Conservation (phyloP, 2,329 filamentous ascomycete species). For the Didymella segeticola region DNA sequence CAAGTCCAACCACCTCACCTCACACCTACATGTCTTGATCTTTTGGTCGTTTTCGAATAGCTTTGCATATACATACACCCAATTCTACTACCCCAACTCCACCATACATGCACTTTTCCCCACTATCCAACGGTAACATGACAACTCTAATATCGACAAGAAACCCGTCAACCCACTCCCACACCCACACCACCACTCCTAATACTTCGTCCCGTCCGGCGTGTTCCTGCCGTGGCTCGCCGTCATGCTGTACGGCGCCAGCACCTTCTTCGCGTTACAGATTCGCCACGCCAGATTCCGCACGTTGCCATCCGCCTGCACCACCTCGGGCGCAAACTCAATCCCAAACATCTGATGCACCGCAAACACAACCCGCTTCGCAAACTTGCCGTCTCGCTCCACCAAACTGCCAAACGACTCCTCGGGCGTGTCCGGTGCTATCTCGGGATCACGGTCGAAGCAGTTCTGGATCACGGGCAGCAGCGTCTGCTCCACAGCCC, state of each 20-base stretch:
- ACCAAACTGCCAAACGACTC: conserved; percentile 86
- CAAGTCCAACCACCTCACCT: no score
- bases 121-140: background rate
- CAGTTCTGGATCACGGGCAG: conserved; percentile 89
- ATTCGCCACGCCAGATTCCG: conserved; percentile 92
- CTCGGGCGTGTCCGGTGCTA: conserved; percentile 79
- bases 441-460: conserved; percentile 88
- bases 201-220: conserved; percentile 26
- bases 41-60: background rate
- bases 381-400: conserved; percentile 86
- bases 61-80: background rate
- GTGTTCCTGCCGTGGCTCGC: conserved; percentile 51
- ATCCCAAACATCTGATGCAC: conserved; percentile 96
- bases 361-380: conserved; percentile 88
- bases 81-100: background rate
- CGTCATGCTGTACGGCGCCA: conserved; percentile 64
- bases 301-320: conserved; percentile 89
- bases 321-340: conserved; percentile 91
- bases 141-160: background rate
- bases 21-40: no score
- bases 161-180: background rate
- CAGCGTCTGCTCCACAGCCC: conserved; percentile 76
- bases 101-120: background rate
- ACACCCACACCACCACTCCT: background rate
- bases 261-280: conserved; percentile 91